Conservation (phyloP, 129 eudicot species). For the Cynara cardunculus region DNA sequence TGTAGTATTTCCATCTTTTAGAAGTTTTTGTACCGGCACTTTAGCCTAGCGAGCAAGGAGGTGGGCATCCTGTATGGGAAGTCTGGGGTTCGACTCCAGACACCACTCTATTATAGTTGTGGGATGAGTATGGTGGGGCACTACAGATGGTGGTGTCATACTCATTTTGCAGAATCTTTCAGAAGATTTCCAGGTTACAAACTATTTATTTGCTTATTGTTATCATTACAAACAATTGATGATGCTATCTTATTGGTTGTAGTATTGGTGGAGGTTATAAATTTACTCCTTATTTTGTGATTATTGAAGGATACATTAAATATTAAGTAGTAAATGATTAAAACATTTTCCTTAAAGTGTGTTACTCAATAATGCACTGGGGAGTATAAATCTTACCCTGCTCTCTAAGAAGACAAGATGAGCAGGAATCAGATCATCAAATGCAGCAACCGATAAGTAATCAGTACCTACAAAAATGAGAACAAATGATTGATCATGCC, state of each 20-base stretch:
- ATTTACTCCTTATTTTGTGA: not conserved
- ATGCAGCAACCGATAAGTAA: constrained; percentile 89
- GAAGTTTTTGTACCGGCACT: too few species aligned
- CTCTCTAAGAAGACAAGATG: constrained; percentile 78
- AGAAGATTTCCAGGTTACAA: not conserved
- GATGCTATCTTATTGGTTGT: not conserved
- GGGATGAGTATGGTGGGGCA: too few species aligned
- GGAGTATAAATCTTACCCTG: constrained; percentile 48
- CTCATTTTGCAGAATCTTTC: not conserved
- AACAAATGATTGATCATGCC: constrained; percentile 10
- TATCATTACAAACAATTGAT: not conserved
- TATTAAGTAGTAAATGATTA: not conserved
- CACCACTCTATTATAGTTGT: too few species aligned
- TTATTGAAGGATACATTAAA: not conserved
- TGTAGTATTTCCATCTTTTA: too few species aligned
- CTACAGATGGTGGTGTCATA: too few species aligned
- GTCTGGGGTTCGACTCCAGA: too few species aligned
- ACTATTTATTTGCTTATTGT: not conserved
- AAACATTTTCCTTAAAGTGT: not conserved
- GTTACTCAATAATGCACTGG: not conserved
- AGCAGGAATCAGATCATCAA: constrained; percentile 50
- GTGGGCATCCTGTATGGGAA: too few species aligned
- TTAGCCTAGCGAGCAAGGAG: too few species aligned
- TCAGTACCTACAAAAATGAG: constrained; percentile 57
- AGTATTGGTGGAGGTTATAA: not conserved